Evolutionary conservation across 1,284 basidiomycete genomes (phyloP), one percentile per base, ranked within the genome.

Genomic region (Butyriboletus appendiculatus): DNA sequence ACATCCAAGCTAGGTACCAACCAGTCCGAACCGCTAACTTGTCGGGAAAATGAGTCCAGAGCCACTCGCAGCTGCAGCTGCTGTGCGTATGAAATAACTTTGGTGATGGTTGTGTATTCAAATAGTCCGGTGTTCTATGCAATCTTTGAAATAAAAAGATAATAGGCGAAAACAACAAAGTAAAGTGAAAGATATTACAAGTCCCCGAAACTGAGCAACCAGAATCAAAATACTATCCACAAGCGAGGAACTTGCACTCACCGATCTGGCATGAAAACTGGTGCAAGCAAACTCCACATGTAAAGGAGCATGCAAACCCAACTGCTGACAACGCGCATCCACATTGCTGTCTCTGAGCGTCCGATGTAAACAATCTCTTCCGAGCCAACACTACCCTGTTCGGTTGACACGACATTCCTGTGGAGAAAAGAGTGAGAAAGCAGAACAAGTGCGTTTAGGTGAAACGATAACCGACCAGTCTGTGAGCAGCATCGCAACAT

Each of bases 401-500:
- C 70, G 53, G 79, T 78, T 49, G 81, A 81, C 30, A 92, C 82
- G 39, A 92, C 79, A 61, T 92, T 92, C 89, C 90, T 93, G 63
- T 24, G 50, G 52, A 54, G 51, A 50, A 37, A 26, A 14, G 28
- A 45, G 44, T 58, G 14, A 58, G 35, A 45, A 26, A 47, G 50
- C 44, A 45, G 20, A 33, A 52, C 20, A 54, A 39, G 53, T 45
- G 42, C 15, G 18, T 28, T 47, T n/a, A 48, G 38, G 22, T 32
- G 54, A 18, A 56, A 45, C 39, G 15, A 37, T 48, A 28, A 79
- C 89, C 59, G 72, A 94, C 96, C 97, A 99, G 73, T 99, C 96
- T 2, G 97, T 99, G 57, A 99, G 76, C n/a, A 99, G 80, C 84
- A 98, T 97, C 1, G 93, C 95, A 37, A 98, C 94, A 74, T 99